Conservation (phyloP, 1,284 basidiomycete species). For the Crepidotus sp. region DNA sequence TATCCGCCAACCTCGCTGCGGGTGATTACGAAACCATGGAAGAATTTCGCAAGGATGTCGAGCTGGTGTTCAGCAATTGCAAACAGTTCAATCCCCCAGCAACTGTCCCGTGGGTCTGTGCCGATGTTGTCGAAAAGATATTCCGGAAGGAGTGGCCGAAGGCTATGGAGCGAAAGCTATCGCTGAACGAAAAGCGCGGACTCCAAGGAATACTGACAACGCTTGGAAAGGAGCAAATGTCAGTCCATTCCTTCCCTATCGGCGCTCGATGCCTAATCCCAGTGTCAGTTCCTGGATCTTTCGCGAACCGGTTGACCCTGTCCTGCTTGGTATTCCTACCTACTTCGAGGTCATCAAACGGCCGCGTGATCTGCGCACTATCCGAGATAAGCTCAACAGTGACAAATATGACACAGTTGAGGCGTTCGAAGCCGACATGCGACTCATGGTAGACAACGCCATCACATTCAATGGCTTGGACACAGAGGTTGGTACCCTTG, state of each 20-base stretch:
- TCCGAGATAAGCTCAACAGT: constrained; percentile 72
- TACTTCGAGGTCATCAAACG: constrained; percentile 84
- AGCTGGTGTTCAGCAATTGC: constrained; percentile 85
- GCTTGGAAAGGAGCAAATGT: constrained; percentile 67
- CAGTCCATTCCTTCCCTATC: constrained; percentile 1
- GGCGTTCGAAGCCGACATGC: constrained; percentile 73
- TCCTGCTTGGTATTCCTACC: constrained; percentile 68
- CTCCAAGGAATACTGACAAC: constrained; percentile 67
- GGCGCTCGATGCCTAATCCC: constrained; percentile 5
- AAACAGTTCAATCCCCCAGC: constrained; percentile 80
- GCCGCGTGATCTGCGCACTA: constrained; percentile 80
- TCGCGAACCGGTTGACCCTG: constrained; percentile 78
- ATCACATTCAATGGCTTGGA: constrained; percentile 78
- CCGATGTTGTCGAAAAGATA: constrained; percentile 62
- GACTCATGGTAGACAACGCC: constrained; percentile 81
- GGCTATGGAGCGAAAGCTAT: constrained; percentile 64
- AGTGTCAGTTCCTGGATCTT: constrained; percentile 62
- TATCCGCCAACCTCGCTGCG: constrained; percentile 60
- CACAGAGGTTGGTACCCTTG: constrained; percentile 63
- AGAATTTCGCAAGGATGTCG: constrained; percentile 73
- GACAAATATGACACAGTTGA: constrained; percentile 78
- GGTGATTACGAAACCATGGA: constrained; percentile 73
- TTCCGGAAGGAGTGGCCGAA: constrained; percentile 88
- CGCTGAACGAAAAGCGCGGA: constrained; percentile 75
- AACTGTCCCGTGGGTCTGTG: constrained; percentile 68